Conservation (phyloP, 257 asterid species). For the Nicotiana benthamiana region DNA sequence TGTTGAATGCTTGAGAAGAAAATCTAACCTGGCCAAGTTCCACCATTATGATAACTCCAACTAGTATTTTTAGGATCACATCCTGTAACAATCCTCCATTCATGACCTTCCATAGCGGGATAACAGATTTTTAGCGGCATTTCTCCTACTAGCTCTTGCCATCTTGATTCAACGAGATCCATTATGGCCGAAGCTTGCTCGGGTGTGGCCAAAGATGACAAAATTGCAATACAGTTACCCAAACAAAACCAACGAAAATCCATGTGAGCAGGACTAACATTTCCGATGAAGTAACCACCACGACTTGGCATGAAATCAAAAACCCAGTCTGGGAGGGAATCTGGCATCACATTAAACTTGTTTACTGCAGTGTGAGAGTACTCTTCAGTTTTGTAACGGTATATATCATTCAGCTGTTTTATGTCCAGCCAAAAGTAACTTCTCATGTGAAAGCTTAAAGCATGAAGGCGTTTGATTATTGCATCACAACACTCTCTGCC, state of each 20-base stretch:
- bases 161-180: conserved; percentile 82
- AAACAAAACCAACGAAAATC: conserved; percentile 91
- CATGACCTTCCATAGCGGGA: conserved; percentile 86
- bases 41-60: conserved; percentile 95
- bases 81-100: conserved; percentile 82
- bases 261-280: conserved; percentile 87
- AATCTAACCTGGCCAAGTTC: conserved; percentile 85
- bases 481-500: conserved; percentile 51
- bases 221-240: conserved; percentile 77
- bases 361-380: conserved; percentile 92
- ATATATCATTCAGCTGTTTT: conserved; percentile 72
- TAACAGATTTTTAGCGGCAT: conserved; percentile 80
- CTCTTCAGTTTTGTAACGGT: conserved; percentile 84
- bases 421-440: conserved; percentile 85
- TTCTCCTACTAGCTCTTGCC: conserved; percentile 85
- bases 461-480: conserved; percentile 64
- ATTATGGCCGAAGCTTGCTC: conserved; percentile 88
- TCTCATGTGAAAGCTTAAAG: conserved; percentile 84
- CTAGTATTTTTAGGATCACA: conserved; percentile 83
- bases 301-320: conserved; percentile 84
- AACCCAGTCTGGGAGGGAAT: conserved; percentile 85
- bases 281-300: conserved; percentile 86
- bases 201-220: conserved; percentile 78
- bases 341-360: conserved; percentile 90
- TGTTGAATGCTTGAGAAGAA: not conserved